phyloP scores from a whole-genome alignment of 176 grass and related monocot genomes.

The Zoysia pacifica region DNA sequence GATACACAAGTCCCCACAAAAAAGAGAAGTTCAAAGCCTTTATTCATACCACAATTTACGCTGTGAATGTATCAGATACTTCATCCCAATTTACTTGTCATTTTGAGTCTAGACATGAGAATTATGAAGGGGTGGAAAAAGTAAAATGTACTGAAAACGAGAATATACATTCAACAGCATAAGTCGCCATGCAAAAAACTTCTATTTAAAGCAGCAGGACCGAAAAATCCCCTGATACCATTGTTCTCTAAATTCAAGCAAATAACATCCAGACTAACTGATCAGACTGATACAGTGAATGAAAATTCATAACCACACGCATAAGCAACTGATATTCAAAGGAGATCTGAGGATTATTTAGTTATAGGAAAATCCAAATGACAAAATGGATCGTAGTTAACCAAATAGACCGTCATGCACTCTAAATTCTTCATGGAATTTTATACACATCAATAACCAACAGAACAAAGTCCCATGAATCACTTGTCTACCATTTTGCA shows the following conservation, averaged over 20 bases:
- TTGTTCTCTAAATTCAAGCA: not conserved
- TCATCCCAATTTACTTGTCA: too few relatives aligned
- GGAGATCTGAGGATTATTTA: not conserved
- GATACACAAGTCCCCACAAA: not conserved
- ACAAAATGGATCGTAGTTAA: conserved; percentile 5
- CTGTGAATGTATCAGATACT: not conserved
- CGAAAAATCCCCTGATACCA: not conserved
- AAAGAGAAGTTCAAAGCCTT: conserved; percentile 9
- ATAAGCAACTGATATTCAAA: not conserved
- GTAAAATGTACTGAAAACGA: too few relatives aligned
- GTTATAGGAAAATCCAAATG: not conserved
- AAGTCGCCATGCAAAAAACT: not conserved
- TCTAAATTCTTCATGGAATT: not conserved
- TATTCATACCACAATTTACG: not conserved
- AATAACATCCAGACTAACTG: not conserved
- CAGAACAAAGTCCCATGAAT: not conserved
- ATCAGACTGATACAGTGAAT: not conserved
- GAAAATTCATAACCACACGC: not conserved
- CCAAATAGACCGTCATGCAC: not conserved
- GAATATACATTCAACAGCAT: not conserved
- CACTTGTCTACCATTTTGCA: not conserved
- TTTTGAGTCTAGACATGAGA: too few relatives aligned
- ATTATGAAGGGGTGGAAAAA: too few relatives aligned
- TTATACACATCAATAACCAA: not conserved
- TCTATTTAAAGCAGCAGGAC: not conserved